Evolutionary conservation across 495 filamentous ascomycete genomes (phyloP), one percentile per base, ranked within the genome.

Genomic region (Lasiosphaeris hirsuta): DNA sequence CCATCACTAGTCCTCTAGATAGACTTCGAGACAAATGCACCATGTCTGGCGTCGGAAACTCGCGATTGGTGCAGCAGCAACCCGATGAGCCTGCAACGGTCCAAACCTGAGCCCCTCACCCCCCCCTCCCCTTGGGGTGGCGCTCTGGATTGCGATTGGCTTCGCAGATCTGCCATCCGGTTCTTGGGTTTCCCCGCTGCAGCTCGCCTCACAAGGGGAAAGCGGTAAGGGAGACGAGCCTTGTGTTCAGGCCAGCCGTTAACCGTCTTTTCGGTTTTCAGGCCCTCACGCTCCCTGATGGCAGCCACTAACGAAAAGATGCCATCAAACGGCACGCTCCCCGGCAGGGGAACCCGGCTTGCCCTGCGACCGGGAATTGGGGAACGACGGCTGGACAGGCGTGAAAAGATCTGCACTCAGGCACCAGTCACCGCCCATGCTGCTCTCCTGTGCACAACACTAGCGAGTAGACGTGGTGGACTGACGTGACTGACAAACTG

Each of bases 101-200:
- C 49, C 18, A 37, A 40, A 41, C 41, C 19, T 18, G 23, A 30
- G 23, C 5, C 23, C 23, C 23, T 30, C 23, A 30, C 23, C 23
- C 23, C 23, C 23, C 23, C 23, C 23, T 5, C 23, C 23, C 23
- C 23, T 30, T 30, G 23, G 23, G 37, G 45, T 37, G 50, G 40
- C 19, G 40, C 11, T 52, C 50, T 50, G 23, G 36, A n/a, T 44
- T 60, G 58, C 58, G 44, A 60, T 60, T 54, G 58, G 58, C 49
- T 41, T 35, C 23, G 40, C 45, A 55, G 45, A 60, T 60, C 58
- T 55, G 45, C 42, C 51, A 49, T 40, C 38, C 36, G 23, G 46
- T 13, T 35, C 10, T 51, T 51, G 30, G 47, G 35, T 10, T 30
- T 7, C 23, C 23, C 23, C 23, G 23, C 23, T 30, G 23, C 23